Evolutionary conservation across 176 grass and related monocot genomes (phyloP).

Genomic region (Areca catechu): DNA sequence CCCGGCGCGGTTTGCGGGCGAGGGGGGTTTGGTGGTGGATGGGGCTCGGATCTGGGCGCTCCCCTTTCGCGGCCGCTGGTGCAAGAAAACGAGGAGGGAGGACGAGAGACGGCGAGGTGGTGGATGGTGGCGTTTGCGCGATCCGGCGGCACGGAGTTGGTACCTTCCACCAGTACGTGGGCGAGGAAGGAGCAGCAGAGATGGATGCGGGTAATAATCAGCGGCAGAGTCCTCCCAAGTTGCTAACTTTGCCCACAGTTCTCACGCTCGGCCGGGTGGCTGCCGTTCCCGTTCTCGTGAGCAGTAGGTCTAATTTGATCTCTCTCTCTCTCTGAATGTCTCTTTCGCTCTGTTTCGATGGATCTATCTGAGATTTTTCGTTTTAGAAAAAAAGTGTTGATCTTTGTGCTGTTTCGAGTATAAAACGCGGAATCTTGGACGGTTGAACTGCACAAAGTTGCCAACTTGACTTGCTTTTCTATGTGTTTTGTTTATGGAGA

Average conservation of each 20-base stretch:
- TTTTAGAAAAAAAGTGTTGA: no score
- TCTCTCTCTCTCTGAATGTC: no score
- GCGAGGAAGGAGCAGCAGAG: slow-evolving; percentile 8
- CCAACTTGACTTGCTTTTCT: no score
- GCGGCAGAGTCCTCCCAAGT: slow-evolving; percentile 6
- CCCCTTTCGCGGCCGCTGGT: neutral
- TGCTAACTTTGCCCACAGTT: slow-evolving; percentile 86
- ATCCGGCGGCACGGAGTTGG: no score
- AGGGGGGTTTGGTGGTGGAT: slow-evolving; percentile 1
- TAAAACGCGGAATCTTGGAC: no score
- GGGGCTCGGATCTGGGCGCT: slow-evolving; percentile 6
- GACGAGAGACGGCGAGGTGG: slow-evolving; percentile 14
- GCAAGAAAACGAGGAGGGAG: neutral
- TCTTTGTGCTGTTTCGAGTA: no score
- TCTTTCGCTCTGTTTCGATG: no score
- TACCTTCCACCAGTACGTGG: no score
- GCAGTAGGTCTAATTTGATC: slow-evolving; percentile 41
- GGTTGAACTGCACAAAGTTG: no score
- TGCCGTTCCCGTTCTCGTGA: slow-evolving; percentile 79
- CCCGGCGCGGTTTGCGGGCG: no score
- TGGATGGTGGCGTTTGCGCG: slow-evolving; percentile 23
- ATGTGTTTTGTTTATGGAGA: no score
- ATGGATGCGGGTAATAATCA: slow-evolving; percentile 39
- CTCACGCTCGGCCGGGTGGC: slow-evolving; percentile 85
- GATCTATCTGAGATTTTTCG: no score